phyloP scores from a whole-genome alignment of 306 rosid species.

The Parietaria judaica region DNA sequence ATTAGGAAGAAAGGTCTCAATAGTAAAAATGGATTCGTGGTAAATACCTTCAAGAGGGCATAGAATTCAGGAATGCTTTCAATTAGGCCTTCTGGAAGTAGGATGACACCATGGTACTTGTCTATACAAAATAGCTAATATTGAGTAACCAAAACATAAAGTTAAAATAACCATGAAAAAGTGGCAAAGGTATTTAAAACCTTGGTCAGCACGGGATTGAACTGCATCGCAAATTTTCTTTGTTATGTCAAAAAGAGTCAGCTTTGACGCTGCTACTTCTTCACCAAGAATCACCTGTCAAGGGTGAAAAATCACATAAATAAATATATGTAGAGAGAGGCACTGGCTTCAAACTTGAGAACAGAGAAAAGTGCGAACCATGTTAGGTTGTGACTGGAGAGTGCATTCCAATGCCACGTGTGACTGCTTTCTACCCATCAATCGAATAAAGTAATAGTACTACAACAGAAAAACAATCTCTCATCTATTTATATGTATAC shows the following conservation, averaged over 20 bases:
- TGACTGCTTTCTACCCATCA: constrained; percentile 97
- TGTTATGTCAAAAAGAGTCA: constrained; percentile 78
- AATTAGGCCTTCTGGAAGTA: constrained; percentile 91
- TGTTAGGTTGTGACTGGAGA: constrained; percentile 95
- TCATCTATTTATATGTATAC: background rate
- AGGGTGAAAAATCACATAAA: constrained; percentile 3
- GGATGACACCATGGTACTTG: constrained; percentile 90
- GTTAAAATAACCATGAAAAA: background rate
- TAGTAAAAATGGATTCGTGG: background rate
- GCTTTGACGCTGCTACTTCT: constrained; percentile 94
- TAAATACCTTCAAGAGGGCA: constrained; percentile 79
- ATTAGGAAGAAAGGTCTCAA: background rate
- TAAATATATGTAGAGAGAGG: background rate
- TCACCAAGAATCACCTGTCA: constrained; percentile 91
- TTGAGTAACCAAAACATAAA: constrained; percentile 13
- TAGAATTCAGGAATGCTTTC: constrained; percentile 98
- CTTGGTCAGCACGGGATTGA: constrained; percentile 88
- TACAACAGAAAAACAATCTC: constrained; percentile 20
- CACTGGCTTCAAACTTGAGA: background rate
- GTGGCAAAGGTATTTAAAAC: constrained; percentile 33
- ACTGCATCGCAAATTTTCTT: constrained; percentile 83
- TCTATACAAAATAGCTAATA: constrained; percentile 34
- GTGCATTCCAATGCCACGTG: constrained; percentile 98
- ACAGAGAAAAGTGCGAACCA: constrained; percentile 41
- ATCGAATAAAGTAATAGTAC: constrained; percentile 95